These are phyloP conservation scores for Cladosporium cucumerinum DNA, from an alignment of 2,329 filamentous ascomycete species.

Conservation along the genomic window DNA sequence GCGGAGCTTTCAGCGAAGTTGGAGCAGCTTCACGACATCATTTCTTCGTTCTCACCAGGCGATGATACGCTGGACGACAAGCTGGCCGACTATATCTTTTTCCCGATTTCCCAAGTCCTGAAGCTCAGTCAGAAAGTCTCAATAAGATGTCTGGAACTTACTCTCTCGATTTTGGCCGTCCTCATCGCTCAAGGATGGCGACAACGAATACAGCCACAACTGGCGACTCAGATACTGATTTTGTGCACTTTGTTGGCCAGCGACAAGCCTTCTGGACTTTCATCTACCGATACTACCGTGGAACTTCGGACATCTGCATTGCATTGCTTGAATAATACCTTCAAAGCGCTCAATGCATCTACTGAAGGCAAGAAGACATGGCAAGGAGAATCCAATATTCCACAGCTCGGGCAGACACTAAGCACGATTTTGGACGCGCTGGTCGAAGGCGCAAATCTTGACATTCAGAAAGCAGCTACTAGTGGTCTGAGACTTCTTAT, in stretches of 20 bases:
- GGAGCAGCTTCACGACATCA: constrained; percentile 42
- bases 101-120: constrained; percentile 84
- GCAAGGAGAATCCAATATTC: constrained; percentile 61
- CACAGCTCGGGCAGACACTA: constrained; percentile 76
- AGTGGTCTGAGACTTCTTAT: constrained; percentile 62
- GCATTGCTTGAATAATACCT: constrained; percentile 63
- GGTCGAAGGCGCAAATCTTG: constrained; percentile 59
- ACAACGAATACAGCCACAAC: constrained; percentile 62
- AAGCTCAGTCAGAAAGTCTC: constrained; percentile 70
- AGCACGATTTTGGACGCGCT: constrained; percentile 74
- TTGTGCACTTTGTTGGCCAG: constrained; percentile 78
- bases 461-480: constrained; percentile 70
- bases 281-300: constrained; percentile 57
- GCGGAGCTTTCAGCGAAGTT: constrained; percentile 50
- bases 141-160: constrained; percentile 68
- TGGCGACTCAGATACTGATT: constrained; percentile 81
- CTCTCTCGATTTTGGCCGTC: constrained; percentile 69
- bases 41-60: constrained; percentile 34
- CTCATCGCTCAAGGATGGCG: constrained; percentile 80
- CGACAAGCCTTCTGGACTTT: constrained; percentile 60
- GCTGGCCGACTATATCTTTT: constrained; percentile 91
- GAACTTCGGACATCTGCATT: constrained; percentile 73
- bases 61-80: constrained; percentile 64
- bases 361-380: constrained; percentile 45
- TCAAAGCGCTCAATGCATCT: constrained; percentile 55